A percentile compares a stretch with the other conserved stretches of the same genome.
Conservation (phyloP, 768 basidiomycete genomes). For the Calocybe indica region DNA sequence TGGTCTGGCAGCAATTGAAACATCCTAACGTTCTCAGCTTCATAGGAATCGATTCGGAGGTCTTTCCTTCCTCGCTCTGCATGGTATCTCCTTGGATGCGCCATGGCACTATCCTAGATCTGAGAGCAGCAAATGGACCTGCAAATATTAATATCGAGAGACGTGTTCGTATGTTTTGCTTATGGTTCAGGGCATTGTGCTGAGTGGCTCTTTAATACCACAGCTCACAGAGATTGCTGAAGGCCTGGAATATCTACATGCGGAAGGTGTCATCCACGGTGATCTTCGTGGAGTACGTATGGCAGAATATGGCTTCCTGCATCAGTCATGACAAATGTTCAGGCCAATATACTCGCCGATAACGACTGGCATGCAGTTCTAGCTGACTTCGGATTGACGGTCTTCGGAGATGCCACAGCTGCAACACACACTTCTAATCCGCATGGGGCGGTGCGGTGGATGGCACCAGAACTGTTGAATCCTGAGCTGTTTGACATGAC, state of each 20-base stretch:
- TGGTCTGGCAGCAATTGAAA: conserved; percentile 19
- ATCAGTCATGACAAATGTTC: background rate
- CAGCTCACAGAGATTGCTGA: conserved; percentile 16
- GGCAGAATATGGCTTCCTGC: background rate
- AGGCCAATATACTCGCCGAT: conserved; percentile 28
- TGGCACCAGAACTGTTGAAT: conserved; percentile 29
- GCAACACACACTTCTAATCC: conserved; percentile 16
- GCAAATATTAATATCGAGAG: conserved; percentile 13
- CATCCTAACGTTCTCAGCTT: conserved; percentile 22
- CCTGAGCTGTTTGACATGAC: conserved; percentile 19
- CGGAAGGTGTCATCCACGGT: conserved; percentile 15
- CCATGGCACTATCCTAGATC: conserved; percentile 16
- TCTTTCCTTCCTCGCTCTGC: conserved; percentile 16
- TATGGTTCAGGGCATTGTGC: background rate
- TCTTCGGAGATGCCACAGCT: conserved; percentile 20
- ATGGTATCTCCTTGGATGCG: conserved; percentile 25
- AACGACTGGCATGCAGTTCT: conserved; percentile 23
- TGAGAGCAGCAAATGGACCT: conserved; percentile 12
- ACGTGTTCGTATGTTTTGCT: background rate
- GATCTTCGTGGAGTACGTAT: conserved; percentile 15
- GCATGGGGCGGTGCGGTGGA: conserved; percentile 25
- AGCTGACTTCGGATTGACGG: conserved; percentile 27
- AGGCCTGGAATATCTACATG: conserved; percentile 17
- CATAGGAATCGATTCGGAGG: conserved; percentile 17
- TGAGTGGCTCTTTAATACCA: background rate